These are phyloP conservation scores for Colletotrichum tropicicola DNA, from an alignment of 2,329 filamentous ascomycete species.

Conservation along the genomic window DNA sequence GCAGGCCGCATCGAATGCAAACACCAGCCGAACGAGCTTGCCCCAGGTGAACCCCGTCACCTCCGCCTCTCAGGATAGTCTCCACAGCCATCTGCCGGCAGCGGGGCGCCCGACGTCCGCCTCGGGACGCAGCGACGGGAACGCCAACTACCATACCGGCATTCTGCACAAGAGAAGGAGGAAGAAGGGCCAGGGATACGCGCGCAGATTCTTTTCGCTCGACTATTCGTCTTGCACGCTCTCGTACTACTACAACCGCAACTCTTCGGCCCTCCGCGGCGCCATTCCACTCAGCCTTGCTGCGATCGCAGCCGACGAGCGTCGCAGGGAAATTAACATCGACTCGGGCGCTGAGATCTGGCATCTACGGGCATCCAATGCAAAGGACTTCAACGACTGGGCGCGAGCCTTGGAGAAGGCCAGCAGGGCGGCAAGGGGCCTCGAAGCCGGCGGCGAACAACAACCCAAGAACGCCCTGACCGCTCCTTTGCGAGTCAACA, in stretches of 20 bases:
- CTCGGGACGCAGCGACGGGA: conserved; percentile 60
- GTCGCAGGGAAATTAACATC: conserved; percentile 90
- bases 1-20: conserved; percentile 44
- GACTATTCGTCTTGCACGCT: conserved; percentile 94
- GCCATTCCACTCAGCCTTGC: conserved; percentile 93
- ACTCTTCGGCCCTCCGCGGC: conserved; percentile 90
- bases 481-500: conserved; percentile 38
- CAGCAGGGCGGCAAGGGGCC: conserved; percentile 69
- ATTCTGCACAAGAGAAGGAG: conserved; percentile 88
- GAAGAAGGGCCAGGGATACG: conserved; percentile 94
- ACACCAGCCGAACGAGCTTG: conserved; percentile 60
- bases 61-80: conserved; percentile 68
- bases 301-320: conserved; percentile 88
- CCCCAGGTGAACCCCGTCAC: conserved; percentile 54
- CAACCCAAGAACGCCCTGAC: conserved; percentile 29
- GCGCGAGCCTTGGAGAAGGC: conserved; percentile 85
- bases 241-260: conserved; percentile 95
- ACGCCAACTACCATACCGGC: conserved; percentile 78
- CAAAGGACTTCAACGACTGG: conserved; percentile 89
- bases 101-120: conserved; percentile 57
- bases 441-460: conserved; percentile 45
- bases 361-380: conserved; percentile 87
- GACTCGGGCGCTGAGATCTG: conserved; percentile 97
- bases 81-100: conserved; percentile 59
- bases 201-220: conserved; percentile 92